Conservation (phyloP, 2,329 filamentous ascomycete species). For the Bertia moriformis region DNA sequence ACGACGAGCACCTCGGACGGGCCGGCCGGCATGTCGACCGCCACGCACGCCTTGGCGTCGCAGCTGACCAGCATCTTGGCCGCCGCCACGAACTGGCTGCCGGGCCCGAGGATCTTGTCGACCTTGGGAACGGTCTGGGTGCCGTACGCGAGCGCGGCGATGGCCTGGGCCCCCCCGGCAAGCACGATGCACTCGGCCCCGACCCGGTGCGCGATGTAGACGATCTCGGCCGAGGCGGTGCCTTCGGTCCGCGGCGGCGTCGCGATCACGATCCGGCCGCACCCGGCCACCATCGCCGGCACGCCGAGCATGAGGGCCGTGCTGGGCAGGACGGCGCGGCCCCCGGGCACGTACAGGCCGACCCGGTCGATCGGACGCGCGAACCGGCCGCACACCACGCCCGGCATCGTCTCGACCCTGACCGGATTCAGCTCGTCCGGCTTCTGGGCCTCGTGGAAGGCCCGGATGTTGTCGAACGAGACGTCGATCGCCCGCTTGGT, state of each 20-base stretch:
- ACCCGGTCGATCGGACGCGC: constrained; percentile 83
- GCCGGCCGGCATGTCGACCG: constrained; percentile 96
- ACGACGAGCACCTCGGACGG: constrained; percentile 92
- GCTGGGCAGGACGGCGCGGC: constrained; percentile 89
- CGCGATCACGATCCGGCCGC: constrained; percentile 84
- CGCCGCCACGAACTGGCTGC: constrained; percentile 96
- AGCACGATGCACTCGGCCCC: constrained; percentile 92
- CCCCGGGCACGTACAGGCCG: constrained; percentile 90
- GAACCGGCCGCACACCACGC: constrained; percentile 87
- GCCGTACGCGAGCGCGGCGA: constrained; percentile 93
- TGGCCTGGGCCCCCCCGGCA: constrained; percentile 85
- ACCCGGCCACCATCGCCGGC: constrained; percentile 92
- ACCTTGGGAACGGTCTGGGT: constrained; percentile 91
- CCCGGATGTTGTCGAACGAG: constrained; percentile 85
- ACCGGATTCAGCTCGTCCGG: constrained; percentile 70
- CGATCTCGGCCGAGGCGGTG: constrained; percentile 85
- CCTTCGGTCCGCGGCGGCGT: constrained; percentile 83
- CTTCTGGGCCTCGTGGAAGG: constrained; percentile 87
- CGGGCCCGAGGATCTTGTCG: constrained; percentile 94
- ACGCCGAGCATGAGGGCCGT: constrained; percentile 97
- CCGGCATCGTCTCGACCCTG: constrained; percentile 91
- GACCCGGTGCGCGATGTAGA: constrained; percentile 93
- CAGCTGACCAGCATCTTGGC: constrained; percentile 98
- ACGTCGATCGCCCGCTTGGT: constrained; percentile 85
- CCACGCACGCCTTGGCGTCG: constrained; percentile 85